Evolutionary conservation across 345 rosid genomes (phyloP).

Genomic region (Brassica rapa): DNA sequence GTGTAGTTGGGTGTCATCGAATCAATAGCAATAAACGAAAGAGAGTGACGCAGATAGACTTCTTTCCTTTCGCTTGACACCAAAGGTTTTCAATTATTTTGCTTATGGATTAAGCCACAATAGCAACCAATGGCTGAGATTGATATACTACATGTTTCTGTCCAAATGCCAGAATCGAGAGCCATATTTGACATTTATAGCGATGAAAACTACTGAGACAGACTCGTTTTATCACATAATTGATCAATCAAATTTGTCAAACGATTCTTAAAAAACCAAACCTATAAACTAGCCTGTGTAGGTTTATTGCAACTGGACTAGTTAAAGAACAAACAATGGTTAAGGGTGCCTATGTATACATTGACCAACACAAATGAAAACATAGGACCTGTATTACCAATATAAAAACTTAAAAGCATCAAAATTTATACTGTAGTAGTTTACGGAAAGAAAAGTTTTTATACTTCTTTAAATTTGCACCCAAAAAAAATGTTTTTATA

Average conservation of each 20-base stretch:
- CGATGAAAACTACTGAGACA: slow-evolving; percentile 21
- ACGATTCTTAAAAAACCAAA: not conserved
- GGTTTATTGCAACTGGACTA: not conserved
- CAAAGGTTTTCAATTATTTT: not conserved
- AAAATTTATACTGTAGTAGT: not conserved
- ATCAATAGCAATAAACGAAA: slow-evolving; percentile 26
- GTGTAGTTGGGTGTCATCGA: not conserved
- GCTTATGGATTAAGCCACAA: not conserved
- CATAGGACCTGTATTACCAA: not conserved
- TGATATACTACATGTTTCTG: not conserved
- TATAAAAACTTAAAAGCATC: not conserved
- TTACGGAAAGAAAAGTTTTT: not conserved
- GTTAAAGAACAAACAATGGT: not conserved
- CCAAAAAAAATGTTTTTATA: not conserved
- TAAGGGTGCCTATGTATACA: not conserved
- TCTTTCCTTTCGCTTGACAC: not conserved
- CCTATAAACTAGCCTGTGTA: not conserved
- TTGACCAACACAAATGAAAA: not conserved
- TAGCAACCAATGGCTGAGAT: slow-evolving; percentile 1
- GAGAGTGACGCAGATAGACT: slow-evolving; percentile 3
- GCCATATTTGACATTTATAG: slow-evolving; percentile 15
- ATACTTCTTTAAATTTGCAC: not conserved
- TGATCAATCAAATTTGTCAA: not conserved
- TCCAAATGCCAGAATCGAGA: slow-evolving; percentile 2
- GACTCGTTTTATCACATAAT: slow-evolving; percentile 11